Evolutionary conservation across 257 asterid genomes (phyloP).

Genomic region (Nicotiana obtusifolia): DNA sequence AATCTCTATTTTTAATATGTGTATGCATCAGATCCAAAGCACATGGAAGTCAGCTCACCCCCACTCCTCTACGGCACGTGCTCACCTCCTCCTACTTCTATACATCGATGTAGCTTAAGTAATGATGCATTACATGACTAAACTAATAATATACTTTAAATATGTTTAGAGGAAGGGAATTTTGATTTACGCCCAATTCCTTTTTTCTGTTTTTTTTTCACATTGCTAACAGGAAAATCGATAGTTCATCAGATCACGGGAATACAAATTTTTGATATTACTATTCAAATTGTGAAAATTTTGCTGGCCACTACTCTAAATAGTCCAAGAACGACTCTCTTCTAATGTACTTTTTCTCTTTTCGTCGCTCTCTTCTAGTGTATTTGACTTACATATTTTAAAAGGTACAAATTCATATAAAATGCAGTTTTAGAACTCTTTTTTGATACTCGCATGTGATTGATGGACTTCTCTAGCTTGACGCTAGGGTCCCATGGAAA

Average conservation of each 20-base stretch:
- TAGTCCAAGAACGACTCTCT: background rate
- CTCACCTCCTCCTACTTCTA: slow-evolving; percentile 21
- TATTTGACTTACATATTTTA: background rate
- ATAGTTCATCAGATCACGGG: background rate
- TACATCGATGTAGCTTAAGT: background rate
- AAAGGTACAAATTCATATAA: background rate
- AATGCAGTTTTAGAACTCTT: background rate
- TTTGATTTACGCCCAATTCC: too few species aligned
- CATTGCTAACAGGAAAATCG: background rate
- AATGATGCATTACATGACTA: background rate
- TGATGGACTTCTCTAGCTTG: slow-evolving; percentile 3
- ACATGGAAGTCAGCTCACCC: slow-evolving; percentile 53
- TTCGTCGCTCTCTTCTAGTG: background rate
- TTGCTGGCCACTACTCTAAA: background rate
- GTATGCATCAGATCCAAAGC: slow-evolving; percentile 79
- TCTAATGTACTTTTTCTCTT: too few species aligned
- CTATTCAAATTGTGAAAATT: background rate
- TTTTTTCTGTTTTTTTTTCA: too few species aligned
- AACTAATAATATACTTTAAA: background rate
- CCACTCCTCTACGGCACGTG: slow-evolving; percentile 72
- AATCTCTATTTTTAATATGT: background rate
- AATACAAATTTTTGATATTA: background rate
- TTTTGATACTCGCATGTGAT: background rate
- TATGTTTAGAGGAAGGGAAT: too few species aligned
- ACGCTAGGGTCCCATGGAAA: slow-evolving; percentile 7